These are phyloP conservation scores for Phaeophleospora eucalypticola DNA, from an alignment of 2,329 filamentous ascomycete genomes.

Conservation along the genomic window DNA sequence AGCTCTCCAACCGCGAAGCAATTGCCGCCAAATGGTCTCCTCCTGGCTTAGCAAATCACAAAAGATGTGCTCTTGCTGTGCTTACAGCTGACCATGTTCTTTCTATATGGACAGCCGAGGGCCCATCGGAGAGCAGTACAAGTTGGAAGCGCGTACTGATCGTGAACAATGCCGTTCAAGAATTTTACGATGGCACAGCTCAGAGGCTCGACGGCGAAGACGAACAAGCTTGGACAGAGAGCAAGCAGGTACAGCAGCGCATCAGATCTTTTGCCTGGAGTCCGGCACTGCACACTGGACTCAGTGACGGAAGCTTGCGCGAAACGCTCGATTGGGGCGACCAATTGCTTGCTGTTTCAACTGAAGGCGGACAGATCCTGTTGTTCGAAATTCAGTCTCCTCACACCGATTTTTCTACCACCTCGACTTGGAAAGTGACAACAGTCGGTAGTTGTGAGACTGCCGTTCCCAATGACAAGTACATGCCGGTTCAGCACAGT, in stretches of 20 bases:
- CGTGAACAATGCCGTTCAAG: constrained; percentile 48
- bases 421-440: constrained; percentile 15
- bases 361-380: constrained; percentile 40
- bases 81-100: constrained; percentile 55
- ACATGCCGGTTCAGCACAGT: too few relatives aligned
- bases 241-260: constrained; percentile 32
- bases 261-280: constrained; percentile 44
- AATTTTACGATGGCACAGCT: constrained; percentile 34
- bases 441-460: background rate
- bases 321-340: constrained; percentile 9
- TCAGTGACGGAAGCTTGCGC: too few relatives aligned
- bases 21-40: constrained; percentile 54
- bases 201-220: constrained; percentile 30
- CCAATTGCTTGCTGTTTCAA: constrained; percentile 37
- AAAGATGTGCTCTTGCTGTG: constrained; percentile 52
- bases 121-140: constrained; percentile 36
- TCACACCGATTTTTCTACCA: constrained; percentile 23
- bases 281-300: constrained; percentile 18
- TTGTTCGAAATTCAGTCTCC: constrained; percentile 38
- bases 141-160: constrained; percentile 52
- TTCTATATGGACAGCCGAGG: constrained; percentile 53
- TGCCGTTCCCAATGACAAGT: constrained; percentile 6
- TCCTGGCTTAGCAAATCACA: constrained; percentile 52
- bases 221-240: constrained; percentile 20
- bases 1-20: constrained; percentile 52